phyloP scores from a whole-genome alignment of 75 land plant genomes.

The Adiantum capillusveneris region DNA sequence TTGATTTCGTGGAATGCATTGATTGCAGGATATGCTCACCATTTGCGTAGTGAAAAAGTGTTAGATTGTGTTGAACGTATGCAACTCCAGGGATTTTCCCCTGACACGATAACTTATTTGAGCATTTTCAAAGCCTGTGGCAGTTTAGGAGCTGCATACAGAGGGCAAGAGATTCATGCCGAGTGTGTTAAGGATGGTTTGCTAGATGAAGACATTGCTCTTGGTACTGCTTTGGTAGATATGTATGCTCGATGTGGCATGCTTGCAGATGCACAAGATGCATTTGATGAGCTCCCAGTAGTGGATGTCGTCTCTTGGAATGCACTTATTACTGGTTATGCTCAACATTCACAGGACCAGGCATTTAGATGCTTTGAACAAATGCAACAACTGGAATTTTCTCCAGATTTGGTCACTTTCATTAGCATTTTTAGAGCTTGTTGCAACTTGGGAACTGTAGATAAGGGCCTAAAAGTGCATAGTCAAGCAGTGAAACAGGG shows the following conservation, averaged over 20 bases:
- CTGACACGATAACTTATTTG: background rate
- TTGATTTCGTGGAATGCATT: no score
- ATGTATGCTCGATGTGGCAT: conserved; percentile 25
- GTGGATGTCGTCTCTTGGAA: conserved; percentile 12
- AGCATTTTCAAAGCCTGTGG: conserved; percentile 35
- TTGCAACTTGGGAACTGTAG: conserved; percentile 31
- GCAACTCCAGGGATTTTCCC: conserved; percentile 2
- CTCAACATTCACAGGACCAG: conserved; percentile 8
- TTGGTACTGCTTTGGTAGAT: conserved; percentile 61
- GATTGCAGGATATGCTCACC: no score
- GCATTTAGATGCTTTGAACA: conserved; percentile 14
- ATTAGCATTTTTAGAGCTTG: conserved; percentile 25
- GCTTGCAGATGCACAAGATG: conserved; percentile 3
- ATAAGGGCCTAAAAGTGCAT: conserved; percentile 49
- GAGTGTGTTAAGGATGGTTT: conserved; percentile 32
- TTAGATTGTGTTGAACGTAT: conserved; percentile 6
- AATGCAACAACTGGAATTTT: conserved; percentile 5
- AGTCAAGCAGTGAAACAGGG: conserved; percentile 30
- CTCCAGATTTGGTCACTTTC: background rate
- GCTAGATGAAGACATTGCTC: conserved; percentile 21
- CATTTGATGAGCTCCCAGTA: background rate
- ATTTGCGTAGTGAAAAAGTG: conserved; percentile 10
- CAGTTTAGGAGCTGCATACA: conserved; percentile 24
- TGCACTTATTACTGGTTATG: conserved; percentile 16
- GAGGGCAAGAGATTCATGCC: conserved; percentile 47